Conservation (phyloP, 192 early-diverging fungal genomes). For the Funneliformis geosporum region DNA sequence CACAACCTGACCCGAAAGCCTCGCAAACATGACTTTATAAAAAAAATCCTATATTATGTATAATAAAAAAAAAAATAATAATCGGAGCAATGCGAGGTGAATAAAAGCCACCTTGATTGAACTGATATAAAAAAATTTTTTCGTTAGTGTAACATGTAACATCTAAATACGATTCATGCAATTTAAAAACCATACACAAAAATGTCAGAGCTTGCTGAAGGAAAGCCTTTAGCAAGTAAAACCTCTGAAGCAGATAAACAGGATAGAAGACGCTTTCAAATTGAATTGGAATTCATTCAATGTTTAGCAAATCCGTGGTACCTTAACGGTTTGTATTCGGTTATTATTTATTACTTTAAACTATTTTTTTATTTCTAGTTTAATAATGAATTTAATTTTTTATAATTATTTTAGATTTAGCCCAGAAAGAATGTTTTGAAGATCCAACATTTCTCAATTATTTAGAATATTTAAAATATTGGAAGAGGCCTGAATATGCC, state of each 20-base stretch:
- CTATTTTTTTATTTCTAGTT: neutral
- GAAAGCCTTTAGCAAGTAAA: neutral
- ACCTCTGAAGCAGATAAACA: neutral
- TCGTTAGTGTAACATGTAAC: neutral
- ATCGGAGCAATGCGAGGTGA: no score
- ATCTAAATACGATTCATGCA: neutral
- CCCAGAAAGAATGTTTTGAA: constrained; percentile 84
- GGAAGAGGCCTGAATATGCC: constrained; percentile 86
- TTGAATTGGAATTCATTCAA: constrained; percentile 96
- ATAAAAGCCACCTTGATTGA: neutral
- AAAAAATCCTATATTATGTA: neutral
- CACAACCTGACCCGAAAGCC: constrained; percentile 40
- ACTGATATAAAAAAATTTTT: neutral
- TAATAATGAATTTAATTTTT: neutral
- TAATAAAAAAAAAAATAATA: neutral
- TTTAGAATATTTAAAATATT: constrained; percentile 89
- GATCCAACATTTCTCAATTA: constrained; percentile 88
- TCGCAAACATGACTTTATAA: constrained; percentile 41
- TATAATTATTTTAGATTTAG: constrained; percentile 59
- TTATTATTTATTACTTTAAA: neutral
- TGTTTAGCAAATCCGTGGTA: constrained; percentile 94
- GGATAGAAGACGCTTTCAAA: constrained; percentile 63
- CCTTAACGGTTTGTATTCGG: constrained; percentile 65
- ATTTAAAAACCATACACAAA: neutral
- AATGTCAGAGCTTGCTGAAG: neutral